phyloP scores from a whole-genome alignment of 306 rosid species.

The Argentina anserina region DNA sequence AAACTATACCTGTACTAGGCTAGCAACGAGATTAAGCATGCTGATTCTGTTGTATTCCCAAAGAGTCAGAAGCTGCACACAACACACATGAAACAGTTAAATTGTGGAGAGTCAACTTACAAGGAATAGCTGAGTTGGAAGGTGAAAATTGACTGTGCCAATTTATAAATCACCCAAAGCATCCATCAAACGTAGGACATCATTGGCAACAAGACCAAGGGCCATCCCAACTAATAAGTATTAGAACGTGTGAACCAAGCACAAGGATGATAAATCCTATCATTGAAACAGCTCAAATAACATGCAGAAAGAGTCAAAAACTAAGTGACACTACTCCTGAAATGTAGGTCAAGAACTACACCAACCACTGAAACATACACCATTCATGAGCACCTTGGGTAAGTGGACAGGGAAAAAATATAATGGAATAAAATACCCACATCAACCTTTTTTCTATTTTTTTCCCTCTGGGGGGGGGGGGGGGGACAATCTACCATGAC shows the following conservation, averaged over 20 bases:
- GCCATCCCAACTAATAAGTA: background rate
- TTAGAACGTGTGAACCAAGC: background rate
- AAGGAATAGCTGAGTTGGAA: background rate
- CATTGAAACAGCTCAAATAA: background rate
- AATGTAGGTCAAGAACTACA: background rate
- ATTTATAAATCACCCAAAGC: background rate
- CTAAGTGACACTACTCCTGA: background rate
- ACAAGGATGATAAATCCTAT: background rate
- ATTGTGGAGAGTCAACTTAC: background rate
- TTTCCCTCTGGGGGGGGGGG: no score
- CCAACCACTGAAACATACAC: background rate
- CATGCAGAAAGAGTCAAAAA: background rate
- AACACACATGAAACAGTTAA: constrained; percentile 17
- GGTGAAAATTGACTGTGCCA: background rate
- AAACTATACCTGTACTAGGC: constrained; percentile 64
- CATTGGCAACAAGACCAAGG: background rate
- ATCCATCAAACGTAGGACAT: background rate
- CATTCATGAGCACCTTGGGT: no score
- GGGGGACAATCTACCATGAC: no score
- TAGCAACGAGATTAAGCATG: constrained; percentile 83
- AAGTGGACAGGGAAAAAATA: no score
- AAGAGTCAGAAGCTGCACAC: constrained; percentile 70
- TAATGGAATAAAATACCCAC: no score
- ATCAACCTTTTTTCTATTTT: no score
- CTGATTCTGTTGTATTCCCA: constrained; percentile 92